Evolutionary conservation across 768 basidiomycete genomes (phyloP), one percentile per base, ranked within the genome.

Genomic region (Pseudohyphozyma bogoriensis): DNA sequence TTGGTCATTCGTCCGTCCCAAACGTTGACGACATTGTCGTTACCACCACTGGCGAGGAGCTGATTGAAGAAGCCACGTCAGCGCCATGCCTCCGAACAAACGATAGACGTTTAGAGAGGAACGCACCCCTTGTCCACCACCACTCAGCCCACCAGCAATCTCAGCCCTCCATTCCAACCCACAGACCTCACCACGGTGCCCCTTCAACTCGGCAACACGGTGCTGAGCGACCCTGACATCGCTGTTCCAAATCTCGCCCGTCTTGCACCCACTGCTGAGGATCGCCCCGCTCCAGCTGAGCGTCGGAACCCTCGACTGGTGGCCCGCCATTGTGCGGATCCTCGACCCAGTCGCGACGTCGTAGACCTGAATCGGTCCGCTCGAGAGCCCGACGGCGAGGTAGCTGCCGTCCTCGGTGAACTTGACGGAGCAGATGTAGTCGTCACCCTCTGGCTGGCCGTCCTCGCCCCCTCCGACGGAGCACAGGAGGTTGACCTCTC

Each of bases 11-110:
- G 80, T 9, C 85, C 87, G 68, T 99, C 93, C 93, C 93, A 99
- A 52, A 95, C 85, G 70, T 95, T 93, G 56, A 97, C 91, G 24
- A 95, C 90, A 65, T 97, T 96, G 73, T 97, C 95, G 71, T 97
- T 95, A 0, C 91, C 93, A 3, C 93, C 93, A 66, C 88, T 90
- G 0, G 93, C 93, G 28, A 99, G 79, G 24, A 93, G 77, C 73
- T 90, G n/a, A 65, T 24, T 13, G 29, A n/a, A n/a, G n/a, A n/a
- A n/a, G n/a, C n/a, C n/a, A n/a, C n/a, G 26, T 18, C 39, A 40
- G 39, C 39, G 39, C 39, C 12, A 40, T n/a, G 7, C 13, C 22
- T 35, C 16, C 8, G 10, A 42, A 24, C n/a, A 42, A 8, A 2
- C 13, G 6, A n/a, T n/a, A n/a, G n/a, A n/a, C n/a, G n/a, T n/a